Percentiles rank a stretch among this genome's conserved stretches.
Evolutionary conservation across 2,329 filamentous ascomycete genomes (phyloP).

Genomic region (Berkeleyomyces basicola): DNA sequence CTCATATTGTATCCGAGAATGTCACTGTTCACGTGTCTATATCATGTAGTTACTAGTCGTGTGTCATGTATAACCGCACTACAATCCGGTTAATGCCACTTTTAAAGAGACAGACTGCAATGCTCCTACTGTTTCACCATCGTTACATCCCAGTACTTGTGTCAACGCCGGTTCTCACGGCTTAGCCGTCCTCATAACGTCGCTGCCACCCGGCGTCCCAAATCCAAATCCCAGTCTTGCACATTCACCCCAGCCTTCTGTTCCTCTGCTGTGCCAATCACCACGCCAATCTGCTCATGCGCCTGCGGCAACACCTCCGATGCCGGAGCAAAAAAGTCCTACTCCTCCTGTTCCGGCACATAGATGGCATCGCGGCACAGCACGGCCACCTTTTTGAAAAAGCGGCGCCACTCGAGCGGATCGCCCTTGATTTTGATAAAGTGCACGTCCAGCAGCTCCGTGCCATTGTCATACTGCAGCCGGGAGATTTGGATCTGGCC

Average conservation of each 20-base stretch:
- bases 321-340: neutral
- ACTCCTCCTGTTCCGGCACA: slow-evolving; percentile 24
- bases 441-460: slow-evolving; percentile 62
- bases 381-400: slow-evolving; percentile 91
- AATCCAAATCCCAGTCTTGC: too few relatives aligned
- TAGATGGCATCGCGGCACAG: slow-evolving; percentile 75
- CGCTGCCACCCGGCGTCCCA: too few relatives aligned
- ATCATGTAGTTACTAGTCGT: too few relatives aligned
- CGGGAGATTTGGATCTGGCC: slow-evolving; percentile 61
- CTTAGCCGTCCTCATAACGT: too few relatives aligned
- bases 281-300: neutral
- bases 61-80: too few relatives aligned
- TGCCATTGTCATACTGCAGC: slow-evolving; percentile 37
- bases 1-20: too few relatives aligned
- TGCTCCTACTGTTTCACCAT: too few relatives aligned
- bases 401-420: slow-evolving; percentile 85
- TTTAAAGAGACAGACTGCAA: too few relatives aligned
- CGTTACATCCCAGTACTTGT: too few relatives aligned
- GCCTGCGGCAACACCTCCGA: neutral
- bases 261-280: neutral
- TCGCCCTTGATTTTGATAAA: slow-evolving; percentile 94
- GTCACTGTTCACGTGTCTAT: too few relatives aligned
- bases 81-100: too few relatives aligned
- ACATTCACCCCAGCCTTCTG: neutral
- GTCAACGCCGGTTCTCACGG: too few relatives aligned